Base-by-base conservation (phyloP, 495 filamentous ascomycete genomes). In the Aspergillus taichungensis region DNA sequence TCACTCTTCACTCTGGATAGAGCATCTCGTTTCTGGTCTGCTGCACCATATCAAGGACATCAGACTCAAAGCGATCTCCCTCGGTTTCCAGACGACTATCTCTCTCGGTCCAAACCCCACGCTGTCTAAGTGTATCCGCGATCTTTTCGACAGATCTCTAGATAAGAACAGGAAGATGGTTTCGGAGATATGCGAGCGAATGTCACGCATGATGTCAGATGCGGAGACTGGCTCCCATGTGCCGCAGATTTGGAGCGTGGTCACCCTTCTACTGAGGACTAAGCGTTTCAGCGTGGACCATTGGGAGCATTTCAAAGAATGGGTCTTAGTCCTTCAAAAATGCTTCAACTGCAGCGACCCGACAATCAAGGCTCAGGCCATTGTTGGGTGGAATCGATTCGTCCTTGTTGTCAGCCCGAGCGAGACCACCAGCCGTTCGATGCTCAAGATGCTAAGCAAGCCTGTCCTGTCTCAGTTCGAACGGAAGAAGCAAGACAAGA, bases 191-290 rank as follows among this genome's bases (percentile, higher is more conserved):
- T 72, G 73, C 7, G 68, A 80, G 34, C 76, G 78, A n/a, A 74
- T 96, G 49, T 72, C 67, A 37, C 63, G 75, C n/a, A 85, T 95
- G 77, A 63, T 84, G 33, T 69, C 74, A 18, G 73, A 79, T 34
- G 76, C 80, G 35, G 74, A 82, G n/a, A 78, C 77, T 8, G 70
- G 72, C 14, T 57, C 71, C 0, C 73, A 79, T 46, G 87, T 92
- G n/a, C 88, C 92, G 6, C 82, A 87, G 43, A 85, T 96, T 29
- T 98, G 91, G 91, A 85, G 82, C 39, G 73, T 85, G 13, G 71
- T 92, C 5, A 72, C 91, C 7, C 72, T 95, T 3, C 76, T 95
- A 13, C 70, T 94, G 29, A 77, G 84, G 37, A 74, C 71, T 42
- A 77, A 77, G 46, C 66, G 65, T 32, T 75, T 67, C 36, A 71